Base-by-base conservation (phyloP, 106 monocot genomes). In the Ottelia alismoides region DNA sequence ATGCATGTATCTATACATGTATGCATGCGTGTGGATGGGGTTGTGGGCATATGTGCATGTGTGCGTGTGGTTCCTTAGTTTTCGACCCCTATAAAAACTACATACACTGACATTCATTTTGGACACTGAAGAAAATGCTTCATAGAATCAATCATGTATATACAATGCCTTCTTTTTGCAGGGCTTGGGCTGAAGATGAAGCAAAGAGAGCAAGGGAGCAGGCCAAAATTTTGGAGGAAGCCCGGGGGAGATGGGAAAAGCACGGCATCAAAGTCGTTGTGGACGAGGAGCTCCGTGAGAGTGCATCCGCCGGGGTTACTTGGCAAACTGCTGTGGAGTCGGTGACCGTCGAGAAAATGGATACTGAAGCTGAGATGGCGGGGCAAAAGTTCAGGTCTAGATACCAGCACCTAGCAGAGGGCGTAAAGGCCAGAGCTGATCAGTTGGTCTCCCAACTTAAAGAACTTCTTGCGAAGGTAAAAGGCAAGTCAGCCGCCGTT, bases 131-230 rank as follows among this genome's bases (percentile, higher is more conserved):
- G 6, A 43, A 7, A 43, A 7, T 7, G 16, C 40, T 43, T 7
- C 16, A 43, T 43, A 43, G 6, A 43, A 6, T 43, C 16, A 43
- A 7, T 43, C 40, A 43, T 43, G 16, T 43, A 43, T 43, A 43
- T 7, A 43, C 16, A 43, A n/a, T n/a, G n/a, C n/a, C n/a, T n/a
- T 6, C 40, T 43, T 57, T 65, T 25, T 31, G 27, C 55, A 99
- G 98, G 68, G 23, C 85, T 25, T 99, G 98, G 98, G 98, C 98
- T 27, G 98, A 99, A 56, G 90, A 90, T 59, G 90, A 86, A 56
- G 85, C 98, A 31, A 86, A 80, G 70, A 75, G 70, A 65, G 90
- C 98, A 25, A 80, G 86, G 30, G 98, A 86, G 70, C 79, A 90
- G 16, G 90, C 79, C 22, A 80, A 28, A 71, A 77, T 83, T n/a